These are phyloP conservation scores for Metschnikowia kofuensis DNA, from an alignment of 805 yeast genomes.

Conservation along the genomic window DNA sequence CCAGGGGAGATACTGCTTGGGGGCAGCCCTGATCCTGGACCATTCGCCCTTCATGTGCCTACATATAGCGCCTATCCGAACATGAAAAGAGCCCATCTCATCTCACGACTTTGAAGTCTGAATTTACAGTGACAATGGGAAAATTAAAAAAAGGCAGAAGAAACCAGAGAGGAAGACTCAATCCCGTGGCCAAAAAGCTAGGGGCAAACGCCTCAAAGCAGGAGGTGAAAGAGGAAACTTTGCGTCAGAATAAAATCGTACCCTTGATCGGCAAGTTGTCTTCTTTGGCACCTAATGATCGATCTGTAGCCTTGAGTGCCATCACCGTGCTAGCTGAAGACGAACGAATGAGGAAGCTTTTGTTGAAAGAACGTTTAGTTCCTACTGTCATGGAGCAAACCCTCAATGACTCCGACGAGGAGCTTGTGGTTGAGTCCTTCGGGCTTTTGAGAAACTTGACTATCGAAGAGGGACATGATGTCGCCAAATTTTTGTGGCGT, in stretches of 20 bases:
- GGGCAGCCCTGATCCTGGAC: no score
- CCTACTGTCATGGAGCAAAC: slow-evolving; percentile 60
- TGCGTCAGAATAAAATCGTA: slow-evolving; percentile 54
- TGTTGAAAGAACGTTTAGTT: slow-evolving; percentile 71
- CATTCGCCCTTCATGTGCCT: neutral
- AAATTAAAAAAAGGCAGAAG: slow-evolving; percentile 63
- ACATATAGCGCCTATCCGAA: slow-evolving; percentile 1
- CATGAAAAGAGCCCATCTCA: slow-evolving; percentile 8
- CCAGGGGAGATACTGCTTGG: no score
- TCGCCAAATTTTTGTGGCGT: slow-evolving; percentile 73
- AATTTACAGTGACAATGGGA: slow-evolving; percentile 48
- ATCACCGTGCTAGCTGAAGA: slow-evolving; percentile 73
- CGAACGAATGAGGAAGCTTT: slow-evolving; percentile 52
- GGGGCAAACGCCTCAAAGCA: slow-evolving; percentile 18
- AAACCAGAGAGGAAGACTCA: slow-evolving; percentile 32
- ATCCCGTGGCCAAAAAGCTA: slow-evolving; percentile 30
- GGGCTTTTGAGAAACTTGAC: slow-evolving; percentile 80
- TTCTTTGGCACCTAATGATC: slow-evolving; percentile 65
- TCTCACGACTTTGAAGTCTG: neutral
- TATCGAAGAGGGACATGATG: slow-evolving; percentile 84
- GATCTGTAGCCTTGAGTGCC: slow-evolving; percentile 73
- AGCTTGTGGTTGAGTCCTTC: slow-evolving; percentile 73
- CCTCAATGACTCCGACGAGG: slow-evolving; percentile 64
- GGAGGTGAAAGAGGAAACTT: slow-evolving; percentile 42
- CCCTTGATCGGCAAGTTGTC: slow-evolving; percentile 67